These are phyloP conservation scores for Carpediemonas membranifera DNA, from an alignment of 78 protist species.

Conservation along the genomic window DNA sequence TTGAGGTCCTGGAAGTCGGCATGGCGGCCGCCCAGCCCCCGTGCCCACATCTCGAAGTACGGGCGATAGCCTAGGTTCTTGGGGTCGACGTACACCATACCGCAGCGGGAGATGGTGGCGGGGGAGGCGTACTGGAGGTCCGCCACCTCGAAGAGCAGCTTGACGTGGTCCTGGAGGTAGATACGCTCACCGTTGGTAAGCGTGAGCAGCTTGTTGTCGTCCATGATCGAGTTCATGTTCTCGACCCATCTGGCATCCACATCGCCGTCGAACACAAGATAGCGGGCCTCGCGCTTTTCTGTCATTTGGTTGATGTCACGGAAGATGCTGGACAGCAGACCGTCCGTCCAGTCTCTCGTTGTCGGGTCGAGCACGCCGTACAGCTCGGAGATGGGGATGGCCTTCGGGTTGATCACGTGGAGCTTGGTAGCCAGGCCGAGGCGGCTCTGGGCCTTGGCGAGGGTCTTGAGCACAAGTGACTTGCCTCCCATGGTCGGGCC, in stretches of 20 bases:
- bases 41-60: slow-evolving; percentile 38
- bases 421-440: slow-evolving; percentile 43
- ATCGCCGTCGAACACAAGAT: slow-evolving; percentile 64
- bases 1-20: too few species aligned
- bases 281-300: not conserved
- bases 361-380: slow-evolving; percentile 75
- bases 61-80: slow-evolving; percentile 59
- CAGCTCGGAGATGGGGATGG: slow-evolving; percentile 51
- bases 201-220: slow-evolving; percentile 80
- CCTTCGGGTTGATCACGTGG: slow-evolving; percentile 62
- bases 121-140: slow-evolving; percentile 79
- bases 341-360: slow-evolving; percentile 84
- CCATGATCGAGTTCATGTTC: slow-evolving; percentile 83
- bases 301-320: slow-evolving; percentile 43
- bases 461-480: slow-evolving; percentile 44
- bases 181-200: slow-evolving; percentile 83
- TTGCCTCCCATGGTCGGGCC: slow-evolving; percentile 83
- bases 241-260: slow-evolving; percentile 80
- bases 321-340: slow-evolving; percentile 70
- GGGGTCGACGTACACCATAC: slow-evolving; percentile 84
- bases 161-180: slow-evolving; percentile 42
- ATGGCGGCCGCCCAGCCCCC: too few species aligned
- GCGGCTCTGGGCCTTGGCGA: slow-evolving; percentile 49
- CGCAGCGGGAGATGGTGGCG: slow-evolving; percentile 80
- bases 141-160: slow-evolving; percentile 69